Base-by-base conservation (phyloP, 208 protist genomes). In the Acanthamoeba triangularis region DNA sequence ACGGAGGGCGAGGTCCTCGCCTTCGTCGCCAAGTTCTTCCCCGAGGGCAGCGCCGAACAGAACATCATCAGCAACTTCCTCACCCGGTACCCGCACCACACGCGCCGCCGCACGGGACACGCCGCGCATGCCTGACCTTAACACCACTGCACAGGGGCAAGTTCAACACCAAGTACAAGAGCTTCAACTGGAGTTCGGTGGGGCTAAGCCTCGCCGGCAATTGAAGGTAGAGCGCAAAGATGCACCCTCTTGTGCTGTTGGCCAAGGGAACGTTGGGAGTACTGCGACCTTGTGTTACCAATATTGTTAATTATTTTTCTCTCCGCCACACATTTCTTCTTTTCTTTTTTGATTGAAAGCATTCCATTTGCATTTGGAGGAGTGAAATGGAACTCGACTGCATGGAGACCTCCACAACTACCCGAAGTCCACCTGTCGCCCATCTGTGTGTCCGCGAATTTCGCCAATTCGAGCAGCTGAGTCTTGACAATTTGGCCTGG, bases 11-110 rank as follows among this genome's bases (percentile, higher is more conserved):
- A 72, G 56, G 37, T 92, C 16, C 61, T 92, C 47, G 25, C 10
- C 6, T 92, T 92, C 85, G 23, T 88, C 13, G 78, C 78, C 78
- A 88, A 61, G 78, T 88, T 35, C 20, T 88, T 63, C 49, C 78
- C 78, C 16, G 78, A 88, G 49, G 78, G 78, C 41, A 88, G 78
- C 35, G 14, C 78, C 28, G 78, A 88, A 33, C 78, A 52, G 78
- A 88, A 61, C 47, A 47, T 35, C 44, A 92, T 92, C 85, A 52
- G 74, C 59, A 92, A 63, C 85, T 92, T 69, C 61, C 85, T 63
- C 20, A 63, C 23, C 20, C 14, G 56, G 56, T 63, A 63, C 56
- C 8, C 56, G 23, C 44, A 47, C 44, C 44, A 47, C 44, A 47
- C 10, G 44, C 44, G 2, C 5, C 44, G 44, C 44, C 44, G 44